Evolutionary conservation across 2,329 filamentous ascomycete species (phyloP), one percentile per base, ranked within the genome.

Genomic region (Bisporella sp.): DNA sequence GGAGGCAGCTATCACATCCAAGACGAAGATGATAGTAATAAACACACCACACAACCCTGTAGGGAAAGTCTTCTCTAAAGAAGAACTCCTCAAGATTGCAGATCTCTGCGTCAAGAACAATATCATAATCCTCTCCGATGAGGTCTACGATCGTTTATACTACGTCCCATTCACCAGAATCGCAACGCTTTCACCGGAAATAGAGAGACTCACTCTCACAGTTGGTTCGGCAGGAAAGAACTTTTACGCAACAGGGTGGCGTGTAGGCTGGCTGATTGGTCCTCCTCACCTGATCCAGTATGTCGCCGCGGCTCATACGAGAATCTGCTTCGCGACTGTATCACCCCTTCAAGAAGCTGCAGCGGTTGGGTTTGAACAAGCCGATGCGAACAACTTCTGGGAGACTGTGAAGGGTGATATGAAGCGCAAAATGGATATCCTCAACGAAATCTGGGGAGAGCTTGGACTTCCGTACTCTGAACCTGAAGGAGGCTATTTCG

Each of bases 161-260:
- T 99, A 97, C 66, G 88, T 90, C 1, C 92, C 92, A 1, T 99
- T 97, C 66, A 97, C 91, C 1, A 82, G 93, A 60, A 85, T 97
- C 49, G 89, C 89, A 29, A 96, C 90, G 0, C 74, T 99, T 13
- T 95, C 89, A 0, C 90, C 91, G 0, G 90, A 96, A 67, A 82
- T 97, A 47, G 90, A 90, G 60, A 81, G 81, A 52, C 77, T 95
- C 58, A 97, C 93, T 4, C 71, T 99, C 45, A 97, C 93, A 0
- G 93, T 99, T 31, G 93, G 93, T 21, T 96, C 90, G 0, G 93
- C 90, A 1, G 93, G 93, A 61, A 99, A 99, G 78, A 95, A 93
- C 74, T 99, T 99, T 70, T 97, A 97, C 65, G 89, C 89, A 50
- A 99, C 93, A 0, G 93, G 93, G 45, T 99, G 93, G 93, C 84